Evolutionary conservation across 2,329 filamentous ascomycete genomes (phyloP), one percentile per base, ranked within the genome.

Genomic region (Colletotrichum limetticola): DNA sequence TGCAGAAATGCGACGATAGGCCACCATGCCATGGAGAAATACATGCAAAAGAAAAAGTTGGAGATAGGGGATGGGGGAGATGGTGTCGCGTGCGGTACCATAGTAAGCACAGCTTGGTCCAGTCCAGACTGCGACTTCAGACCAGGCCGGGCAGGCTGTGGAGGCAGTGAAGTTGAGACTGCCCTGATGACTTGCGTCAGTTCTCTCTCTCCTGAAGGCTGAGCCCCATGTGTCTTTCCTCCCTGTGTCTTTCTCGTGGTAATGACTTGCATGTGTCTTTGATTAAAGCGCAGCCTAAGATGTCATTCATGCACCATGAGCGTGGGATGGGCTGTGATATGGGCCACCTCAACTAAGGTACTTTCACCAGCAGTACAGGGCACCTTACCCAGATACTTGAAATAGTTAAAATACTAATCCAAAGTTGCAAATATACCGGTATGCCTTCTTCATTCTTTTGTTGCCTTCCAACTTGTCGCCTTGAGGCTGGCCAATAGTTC

Each of bases 371-470:
- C 16, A 16, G 37, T 16, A 42, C 1, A 42, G 1, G 14, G 37
- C 0, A 7, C 14, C 1, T 19, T 42, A 3, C 2, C 16, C 6
- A 19, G 37, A 42, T 19, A 14, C 16, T 8, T 19, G 0, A 19
- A 19, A 19, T 16, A 16, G 14, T 6, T 3, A 3, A 6, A 42
- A 0, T 1, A 7, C 1, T 19, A 7, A 7, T 16, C 2, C 37
- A 16, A 2, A 7, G 37, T 7, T 8, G 14, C 1, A 19, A 19
- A 19, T 19, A 16, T 42, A 42, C 16, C 16, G 5, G 16, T 42
- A 19, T 14, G 5, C 0, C 37, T 19, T 42, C 16, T 19, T 19
- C 16, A 4, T 19, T 42, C 6, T 42, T 3, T 3, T 42, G 16
- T 19, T 7, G 16, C 37, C 37, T 3, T 42, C 19, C 42, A 4